Percentiles rank a stretch among this genome's conserved stretches.
Evolutionary conservation across 305 asterid species (phyloP).

Genomic region (Fraxinus sp.): DNA sequence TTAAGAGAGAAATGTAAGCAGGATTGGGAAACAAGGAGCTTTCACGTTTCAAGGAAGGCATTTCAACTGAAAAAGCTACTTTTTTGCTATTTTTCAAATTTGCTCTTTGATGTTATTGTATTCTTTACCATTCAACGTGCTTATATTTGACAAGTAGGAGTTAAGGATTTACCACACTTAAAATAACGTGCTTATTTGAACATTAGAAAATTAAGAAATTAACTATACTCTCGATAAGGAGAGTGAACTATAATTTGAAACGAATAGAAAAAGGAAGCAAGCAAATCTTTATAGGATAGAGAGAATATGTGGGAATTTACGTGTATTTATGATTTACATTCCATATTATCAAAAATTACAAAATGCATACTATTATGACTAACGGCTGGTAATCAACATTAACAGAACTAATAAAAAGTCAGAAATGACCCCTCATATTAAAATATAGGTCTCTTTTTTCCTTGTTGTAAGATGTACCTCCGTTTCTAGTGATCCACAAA

Average conservation of each 20-base stretch:
- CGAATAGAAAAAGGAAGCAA: neutral
- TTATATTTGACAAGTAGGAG: too few relatives aligned
- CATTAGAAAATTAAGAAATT: neutral
- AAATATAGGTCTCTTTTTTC: neutral
- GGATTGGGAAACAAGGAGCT: neutral
- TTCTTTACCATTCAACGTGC: neutral
- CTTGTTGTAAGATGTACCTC: neutral
- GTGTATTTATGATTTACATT: neutral
- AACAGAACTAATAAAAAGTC: neutral
- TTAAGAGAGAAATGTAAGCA: neutral
- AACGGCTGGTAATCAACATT: neutral
- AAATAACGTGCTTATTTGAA: neutral
- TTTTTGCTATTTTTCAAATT: too few relatives aligned
- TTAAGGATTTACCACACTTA: too few relatives aligned
- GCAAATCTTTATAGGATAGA: too few relatives aligned
- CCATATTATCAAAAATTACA: neutral
- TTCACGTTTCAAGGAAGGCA: neutral
- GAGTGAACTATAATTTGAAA: neutral
- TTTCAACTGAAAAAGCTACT: neutral
- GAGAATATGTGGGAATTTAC: neutral
- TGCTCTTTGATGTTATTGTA: neutral
- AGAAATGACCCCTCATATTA: neutral
- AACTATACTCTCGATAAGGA: neutral
- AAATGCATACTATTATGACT: neutral
- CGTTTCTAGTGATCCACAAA: neutral